Percentiles rank a stretch among this genome's conserved stretches.
Evolutionary conservation across 441 rosid genomes (phyloP).

Genomic region (Mallotus repandus): DNA sequence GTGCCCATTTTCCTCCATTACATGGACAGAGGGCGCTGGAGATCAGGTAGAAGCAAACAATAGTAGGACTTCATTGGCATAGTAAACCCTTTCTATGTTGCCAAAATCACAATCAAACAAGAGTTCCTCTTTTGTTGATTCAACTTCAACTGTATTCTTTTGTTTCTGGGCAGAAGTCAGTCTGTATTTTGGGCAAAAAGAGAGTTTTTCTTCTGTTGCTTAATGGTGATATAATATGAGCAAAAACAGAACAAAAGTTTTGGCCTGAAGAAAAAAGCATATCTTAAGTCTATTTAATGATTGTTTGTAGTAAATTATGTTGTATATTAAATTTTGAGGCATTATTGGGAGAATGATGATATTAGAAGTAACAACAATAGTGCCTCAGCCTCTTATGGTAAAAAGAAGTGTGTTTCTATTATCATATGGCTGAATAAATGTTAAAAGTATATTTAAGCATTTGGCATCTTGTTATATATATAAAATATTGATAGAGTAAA

Average conservation of each 20-base stretch:
- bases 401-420: too few species aligned
- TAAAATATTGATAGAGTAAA: too few species aligned
- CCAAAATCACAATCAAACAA: slow-evolving; percentile 1
- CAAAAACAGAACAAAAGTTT: neutral
- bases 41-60: slow-evolving; percentile 24
- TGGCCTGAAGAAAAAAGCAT: neutral
- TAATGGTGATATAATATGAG: neutral
- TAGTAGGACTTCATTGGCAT: slow-evolving; percentile 16
- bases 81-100: slow-evolving; percentile 1
- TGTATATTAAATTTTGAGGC: too few species aligned
- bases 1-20: slow-evolving; percentile 4
- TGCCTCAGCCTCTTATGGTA: too few species aligned
- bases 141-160: slow-evolving; percentile 7
- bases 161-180: neutral
- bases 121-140: neutral
- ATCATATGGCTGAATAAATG: too few species aligned
- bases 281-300: too few species aligned
- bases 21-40: neutral
- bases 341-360: too few species aligned
- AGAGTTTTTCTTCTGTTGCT: neutral
- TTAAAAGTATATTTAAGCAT: too few species aligned
- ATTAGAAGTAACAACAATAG: too few species aligned
- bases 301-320: too few species aligned
- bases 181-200: slow-evolving; percentile 7
- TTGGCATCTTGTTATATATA: too few species aligned